Percentiles rank a stretch among this genome's conserved stretches.
Conservation (phyloP, 2,329 filamentous ascomycete species). For the Pseudocercospora macadamiae region DNA sequence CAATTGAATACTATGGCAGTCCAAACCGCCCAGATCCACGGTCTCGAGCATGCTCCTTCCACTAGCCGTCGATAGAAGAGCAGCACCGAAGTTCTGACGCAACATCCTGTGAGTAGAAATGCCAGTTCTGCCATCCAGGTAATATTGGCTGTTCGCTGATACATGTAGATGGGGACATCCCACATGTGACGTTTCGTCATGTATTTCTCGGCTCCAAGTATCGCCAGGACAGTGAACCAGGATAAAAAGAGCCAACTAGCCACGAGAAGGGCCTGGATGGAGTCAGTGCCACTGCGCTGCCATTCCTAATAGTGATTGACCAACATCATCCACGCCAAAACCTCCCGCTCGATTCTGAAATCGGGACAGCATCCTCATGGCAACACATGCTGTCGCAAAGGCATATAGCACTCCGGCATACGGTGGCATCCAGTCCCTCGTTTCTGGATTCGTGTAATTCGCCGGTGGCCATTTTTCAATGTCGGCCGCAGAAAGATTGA, state of each 20-base stretch:
- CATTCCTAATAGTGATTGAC: no score
- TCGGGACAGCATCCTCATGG: slow-evolving; percentile 33
- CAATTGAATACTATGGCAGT: slow-evolving; percentile 43
- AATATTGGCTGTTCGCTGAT: slow-evolving; percentile 31
- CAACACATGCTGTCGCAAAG: slow-evolving; percentile 32
- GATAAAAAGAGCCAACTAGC: slow-evolving; percentile 27
- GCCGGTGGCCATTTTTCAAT: slow-evolving; percentile 21
- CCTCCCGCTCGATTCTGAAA: slow-evolving; percentile 27
- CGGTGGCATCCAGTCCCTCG: slow-evolving; percentile 37
- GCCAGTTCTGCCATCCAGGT: slow-evolving; percentile 39
- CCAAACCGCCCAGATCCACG: slow-evolving; percentile 35
- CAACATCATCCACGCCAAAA: slow-evolving; percentile 40
- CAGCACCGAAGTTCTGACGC: slow-evolving; percentile 42
- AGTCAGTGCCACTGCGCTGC: no score
- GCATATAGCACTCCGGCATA: slow-evolving; percentile 34
- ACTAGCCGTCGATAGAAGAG: slow-evolving; percentile 48
- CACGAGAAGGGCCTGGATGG: slow-evolving; percentile 26
- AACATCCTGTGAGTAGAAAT: slow-evolving; percentile 37
- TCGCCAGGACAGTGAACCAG: slow-evolving; percentile 28
- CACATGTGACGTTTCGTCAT: slow-evolving; percentile 42
- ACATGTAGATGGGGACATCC: slow-evolving; percentile 33
- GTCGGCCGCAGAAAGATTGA: slow-evolving; percentile 11
- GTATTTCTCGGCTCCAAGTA: slow-evolving; percentile 30
- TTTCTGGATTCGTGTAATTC: slow-evolving; percentile 33
- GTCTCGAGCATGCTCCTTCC: slow-evolving; percentile 36